Evolutionary conservation across 2,329 filamentous ascomycete species (phyloP).

Genomic region (Celoporthe dispersa): DNA sequence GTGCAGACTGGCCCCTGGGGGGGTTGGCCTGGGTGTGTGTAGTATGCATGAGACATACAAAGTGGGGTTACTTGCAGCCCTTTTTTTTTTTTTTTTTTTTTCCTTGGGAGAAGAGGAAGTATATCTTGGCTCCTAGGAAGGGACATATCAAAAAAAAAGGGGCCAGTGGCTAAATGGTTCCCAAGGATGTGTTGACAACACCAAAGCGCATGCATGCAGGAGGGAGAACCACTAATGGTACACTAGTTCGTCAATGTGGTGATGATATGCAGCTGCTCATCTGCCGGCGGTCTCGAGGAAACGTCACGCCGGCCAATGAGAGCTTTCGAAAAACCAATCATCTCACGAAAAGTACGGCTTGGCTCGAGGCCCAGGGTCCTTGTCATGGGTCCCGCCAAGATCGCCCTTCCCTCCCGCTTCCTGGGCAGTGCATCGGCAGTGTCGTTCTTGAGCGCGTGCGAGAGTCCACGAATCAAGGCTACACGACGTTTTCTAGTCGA

Average conservation of each 20-base stretch:
- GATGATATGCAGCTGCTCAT: not conserved
- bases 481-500: not conserved
- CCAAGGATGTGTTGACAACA: not conserved
- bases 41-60: not conserved
- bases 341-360: not conserved
- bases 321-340: not conserved
- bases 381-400: not conserved
- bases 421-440: not conserved
- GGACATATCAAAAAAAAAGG: too few species aligned
- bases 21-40: not conserved
- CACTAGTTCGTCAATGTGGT: not conserved
- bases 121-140: not conserved
- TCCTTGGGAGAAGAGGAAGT: not conserved
- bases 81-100: too few species aligned
- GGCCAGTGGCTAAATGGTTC: too few species aligned
- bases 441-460: too few species aligned
- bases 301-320: not conserved
- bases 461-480: not conserved
- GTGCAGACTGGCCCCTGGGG: not conserved
- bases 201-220: not conserved
- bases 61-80: not conserved
- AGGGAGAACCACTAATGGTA: too few species aligned
- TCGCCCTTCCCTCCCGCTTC: not conserved
- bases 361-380: not conserved
- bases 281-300: not conserved